Evolutionary conservation across 306 rosid genomes (phyloP).

Genomic region (Styphnolobium japonicum): DNA sequence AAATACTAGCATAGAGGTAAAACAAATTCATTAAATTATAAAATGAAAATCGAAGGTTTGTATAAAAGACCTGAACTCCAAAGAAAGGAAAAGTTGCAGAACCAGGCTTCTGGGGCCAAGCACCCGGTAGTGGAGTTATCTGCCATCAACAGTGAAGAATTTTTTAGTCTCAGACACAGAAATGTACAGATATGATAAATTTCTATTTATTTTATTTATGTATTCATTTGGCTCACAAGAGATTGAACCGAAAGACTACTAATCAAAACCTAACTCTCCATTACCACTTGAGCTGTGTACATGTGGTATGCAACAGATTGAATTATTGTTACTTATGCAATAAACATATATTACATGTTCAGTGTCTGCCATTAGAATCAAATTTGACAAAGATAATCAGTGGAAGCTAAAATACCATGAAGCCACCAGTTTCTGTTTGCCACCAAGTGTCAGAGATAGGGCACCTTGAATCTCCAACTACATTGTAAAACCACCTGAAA

Average conservation of each 20-base stretch:
- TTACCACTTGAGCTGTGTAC: neutral
- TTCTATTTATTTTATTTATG: neutral
- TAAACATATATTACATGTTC: conserved; percentile 6
- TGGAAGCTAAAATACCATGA: conserved; percentile 66
- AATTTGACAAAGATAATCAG: conserved; percentile 16
- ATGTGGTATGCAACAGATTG: neutral
- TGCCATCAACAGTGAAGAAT: conserved; percentile 37
- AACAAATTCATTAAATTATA: conserved; percentile 12
- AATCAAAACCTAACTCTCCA: neutral
- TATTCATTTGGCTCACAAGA: neutral
- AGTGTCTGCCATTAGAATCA: conserved; percentile 11
- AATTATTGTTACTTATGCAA: neutral
- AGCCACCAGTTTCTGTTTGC: conserved; percentile 99
- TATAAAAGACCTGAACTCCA: conserved; percentile 79
- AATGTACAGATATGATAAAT: neutral
- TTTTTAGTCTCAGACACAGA: conserved; percentile 10
- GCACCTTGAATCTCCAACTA: conserved; percentile 92
- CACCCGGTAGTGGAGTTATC: conserved; percentile 97
- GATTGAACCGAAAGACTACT: neutral
- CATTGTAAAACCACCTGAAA: conserved; percentile 89
- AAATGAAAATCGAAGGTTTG: neutral
- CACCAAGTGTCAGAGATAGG: conserved; percentile 99
- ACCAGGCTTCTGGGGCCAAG: conserved; percentile 99
- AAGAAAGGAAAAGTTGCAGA: conserved; percentile 98
- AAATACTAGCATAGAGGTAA: neutral